Conservation (phyloP, 2,329 filamentous ascomycete genomes). For the Huntiella moniliformis region DNA sequence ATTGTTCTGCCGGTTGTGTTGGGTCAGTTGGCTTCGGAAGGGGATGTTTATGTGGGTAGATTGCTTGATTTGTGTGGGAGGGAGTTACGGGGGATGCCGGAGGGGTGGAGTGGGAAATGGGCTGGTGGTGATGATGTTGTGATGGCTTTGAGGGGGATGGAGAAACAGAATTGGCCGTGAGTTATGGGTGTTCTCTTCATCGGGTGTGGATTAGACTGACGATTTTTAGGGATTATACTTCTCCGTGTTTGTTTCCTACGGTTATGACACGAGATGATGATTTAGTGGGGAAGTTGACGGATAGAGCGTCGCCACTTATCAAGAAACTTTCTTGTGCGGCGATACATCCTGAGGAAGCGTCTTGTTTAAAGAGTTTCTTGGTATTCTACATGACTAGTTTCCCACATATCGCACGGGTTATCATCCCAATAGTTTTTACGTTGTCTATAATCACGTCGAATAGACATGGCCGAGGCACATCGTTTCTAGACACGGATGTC, state of each 20-base stretch:
- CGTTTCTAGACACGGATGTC: constrained; percentile 17
- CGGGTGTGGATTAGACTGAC: too few relatives aligned
- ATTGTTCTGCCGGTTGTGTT: constrained; percentile 58
- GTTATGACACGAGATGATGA: not conserved
- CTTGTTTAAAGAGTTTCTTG: constrained; percentile 70
- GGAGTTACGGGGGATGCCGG: too few relatives aligned
- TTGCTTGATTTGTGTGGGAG: constrained; percentile 19
- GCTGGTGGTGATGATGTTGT: constrained; percentile 51
- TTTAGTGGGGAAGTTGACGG: constrained; percentile 46
- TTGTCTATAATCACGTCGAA: constrained; percentile 43
- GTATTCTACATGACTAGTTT: constrained; percentile 76
- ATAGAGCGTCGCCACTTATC: constrained; percentile 72
- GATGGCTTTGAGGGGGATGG: constrained; percentile 65
- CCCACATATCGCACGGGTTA: constrained; percentile 57
- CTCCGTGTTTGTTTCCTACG: not conserved
- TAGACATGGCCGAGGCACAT: too few relatives aligned
- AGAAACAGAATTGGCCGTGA: constrained; percentile 65
- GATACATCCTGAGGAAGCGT: constrained; percentile 73
- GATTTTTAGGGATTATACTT: not conserved
- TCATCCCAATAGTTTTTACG: constrained; percentile 54
- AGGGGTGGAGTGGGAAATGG: constrained; percentile 30
- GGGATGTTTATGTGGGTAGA: constrained; percentile 59
- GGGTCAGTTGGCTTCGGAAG: constrained; percentile 58
- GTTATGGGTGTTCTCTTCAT: constrained; percentile 22
- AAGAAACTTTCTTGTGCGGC: constrained; percentile 72